Conservation (phyloP, 2,329 filamentous ascomycete species). For the Coniochaeta ligniaria region DNA sequence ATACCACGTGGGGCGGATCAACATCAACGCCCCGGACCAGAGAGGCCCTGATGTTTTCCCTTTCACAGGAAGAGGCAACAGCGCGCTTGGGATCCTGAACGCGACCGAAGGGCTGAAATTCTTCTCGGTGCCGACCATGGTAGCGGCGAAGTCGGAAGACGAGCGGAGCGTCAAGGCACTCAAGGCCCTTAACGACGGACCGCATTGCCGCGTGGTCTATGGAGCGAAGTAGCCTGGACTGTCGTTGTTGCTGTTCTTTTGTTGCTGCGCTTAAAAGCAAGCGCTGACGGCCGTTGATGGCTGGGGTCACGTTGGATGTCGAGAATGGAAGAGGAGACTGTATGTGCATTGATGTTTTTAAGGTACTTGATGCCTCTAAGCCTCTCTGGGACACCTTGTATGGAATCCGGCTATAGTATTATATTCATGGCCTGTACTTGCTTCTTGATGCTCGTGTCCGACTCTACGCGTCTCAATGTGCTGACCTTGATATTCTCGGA, state of each 20-base stretch:
- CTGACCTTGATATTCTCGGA: too few species aligned
- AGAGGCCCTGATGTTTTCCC: background rate
- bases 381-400: too few species aligned
- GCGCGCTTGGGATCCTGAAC: background rate
- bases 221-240: background rate
- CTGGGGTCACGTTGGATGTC: too few species aligned
- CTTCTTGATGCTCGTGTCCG: too few species aligned
- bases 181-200: background rate
- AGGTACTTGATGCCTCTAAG: too few species aligned
- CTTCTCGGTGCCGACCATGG: constrained; percentile 1
- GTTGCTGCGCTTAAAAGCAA: background rate
- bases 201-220: background rate
- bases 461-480: too few species aligned
- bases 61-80: background rate
- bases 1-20: background rate
- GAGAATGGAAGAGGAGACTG: too few species aligned
- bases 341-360: too few species aligned
- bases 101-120: background rate
- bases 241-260: background rate
- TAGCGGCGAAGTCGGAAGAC: background rate
- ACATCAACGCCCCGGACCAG: background rate
- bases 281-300: too few species aligned
- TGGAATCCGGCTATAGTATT: too few species aligned
- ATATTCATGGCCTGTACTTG: too few species aligned
- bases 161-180: constrained; percentile 1